A percentile compares a stretch with the other conserved stretches of the same genome.
phyloP scores from a whole-genome alignment of 1,284 basidiomycete genomes.

The Cystobasidium pallidum region DNA sequence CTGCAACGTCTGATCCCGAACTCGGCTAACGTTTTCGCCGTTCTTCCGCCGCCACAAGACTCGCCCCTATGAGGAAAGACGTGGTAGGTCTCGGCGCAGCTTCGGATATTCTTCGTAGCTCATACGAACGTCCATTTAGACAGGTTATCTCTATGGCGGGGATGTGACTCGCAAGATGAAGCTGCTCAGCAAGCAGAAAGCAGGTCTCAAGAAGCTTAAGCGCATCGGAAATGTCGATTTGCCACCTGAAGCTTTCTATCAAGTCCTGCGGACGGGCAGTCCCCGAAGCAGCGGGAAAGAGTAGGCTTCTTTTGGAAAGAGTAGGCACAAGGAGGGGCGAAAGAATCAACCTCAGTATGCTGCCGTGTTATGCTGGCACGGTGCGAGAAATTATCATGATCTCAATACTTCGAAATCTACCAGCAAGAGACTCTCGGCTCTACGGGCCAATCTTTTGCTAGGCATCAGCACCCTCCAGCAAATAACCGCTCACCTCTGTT shows the following conservation, averaged over 20 bases:
- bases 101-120: background rate
- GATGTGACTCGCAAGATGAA: conserved; percentile 63
- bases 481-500: too few species aligned
- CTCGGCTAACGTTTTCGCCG: background rate
- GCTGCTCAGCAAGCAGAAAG: conserved; percentile 88
- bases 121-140: conserved; percentile 23
- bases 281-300: conserved; percentile 15
- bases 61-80: conserved; percentile 86
- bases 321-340: too few species aligned
- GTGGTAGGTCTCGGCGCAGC: conserved; percentile 66
- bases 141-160: conserved; percentile 48
- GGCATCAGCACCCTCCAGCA: too few species aligned
- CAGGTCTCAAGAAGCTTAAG: conserved; percentile 84
- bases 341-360: too few species aligned
- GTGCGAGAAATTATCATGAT: too few species aligned
- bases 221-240: conserved; percentile 63
- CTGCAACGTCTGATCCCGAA: background rate
- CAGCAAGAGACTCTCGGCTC: too few species aligned
- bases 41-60: conserved; percentile 53
- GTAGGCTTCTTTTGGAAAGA: background rate
- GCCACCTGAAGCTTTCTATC: conserved; percentile 87
- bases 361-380: too few species aligned
- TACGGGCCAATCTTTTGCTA: too few species aligned
- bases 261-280: conserved; percentile 63
- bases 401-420: too few species aligned